Conservation (phyloP, 1,139 yeast species). For the Candida neerlandica region DNA sequence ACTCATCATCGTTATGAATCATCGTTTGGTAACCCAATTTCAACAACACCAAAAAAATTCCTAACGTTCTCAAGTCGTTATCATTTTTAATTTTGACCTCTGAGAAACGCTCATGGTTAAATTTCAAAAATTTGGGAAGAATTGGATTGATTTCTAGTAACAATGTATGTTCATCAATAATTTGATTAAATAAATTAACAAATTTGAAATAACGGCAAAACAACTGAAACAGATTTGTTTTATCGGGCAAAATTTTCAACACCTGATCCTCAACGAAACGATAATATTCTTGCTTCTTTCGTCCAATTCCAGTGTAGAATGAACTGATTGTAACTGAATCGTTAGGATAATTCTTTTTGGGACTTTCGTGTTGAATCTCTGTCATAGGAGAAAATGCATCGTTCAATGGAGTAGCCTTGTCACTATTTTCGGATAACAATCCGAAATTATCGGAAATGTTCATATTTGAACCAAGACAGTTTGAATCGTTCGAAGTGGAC, state of each 20-base stretch:
- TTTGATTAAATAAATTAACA: constrained; percentile 43
- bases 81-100: constrained; percentile 32
- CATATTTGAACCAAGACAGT: constrained; percentile 1
- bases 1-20: constrained; percentile 37
- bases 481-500: constrained; percentile 6
- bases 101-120: constrained; percentile 23
- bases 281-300: constrained; percentile 29
- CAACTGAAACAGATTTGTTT: constrained; percentile 30
- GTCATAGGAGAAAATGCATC: constrained; percentile 13
- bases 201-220: constrained; percentile 41
- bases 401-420: constrained; percentile 9
- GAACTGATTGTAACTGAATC: constrained; percentile 26
- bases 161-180: constrained; percentile 35
- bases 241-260: constrained; percentile 35
- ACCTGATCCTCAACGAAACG: constrained; percentile 32
- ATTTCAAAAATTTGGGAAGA: constrained; percentile 31
- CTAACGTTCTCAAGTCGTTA: constrained; percentile 34
- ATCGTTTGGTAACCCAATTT: constrained; percentile 45
- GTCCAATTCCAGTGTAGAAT: constrained; percentile 19
- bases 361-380: constrained; percentile 8
- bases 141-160: constrained; percentile 29
- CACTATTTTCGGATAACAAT: not conserved
- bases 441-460: constrained; percentile 1
- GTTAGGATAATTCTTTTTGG: constrained; percentile 15
- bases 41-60: constrained; percentile 33